These are phyloP conservation scores for Penstemon eatonii DNA, from an alignment of 257 asterid genomes.

Conservation along the genomic window DNA sequence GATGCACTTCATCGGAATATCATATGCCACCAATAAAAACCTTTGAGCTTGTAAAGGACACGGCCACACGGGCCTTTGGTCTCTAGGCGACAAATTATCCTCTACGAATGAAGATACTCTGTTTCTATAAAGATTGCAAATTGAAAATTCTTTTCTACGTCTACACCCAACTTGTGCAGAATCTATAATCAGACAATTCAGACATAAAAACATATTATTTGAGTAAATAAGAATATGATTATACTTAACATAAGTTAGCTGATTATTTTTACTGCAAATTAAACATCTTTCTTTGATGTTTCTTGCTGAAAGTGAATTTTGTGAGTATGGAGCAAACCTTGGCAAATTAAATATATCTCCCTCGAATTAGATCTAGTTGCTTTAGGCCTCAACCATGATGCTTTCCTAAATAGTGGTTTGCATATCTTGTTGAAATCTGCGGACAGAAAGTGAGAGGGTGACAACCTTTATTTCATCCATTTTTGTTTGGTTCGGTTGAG, in stretches of 20 bases:
- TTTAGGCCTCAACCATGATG: constrained; percentile 85
- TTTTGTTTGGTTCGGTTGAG: too few species aligned
- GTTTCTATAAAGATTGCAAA: constrained; percentile 16
- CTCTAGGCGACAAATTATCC: too few species aligned
- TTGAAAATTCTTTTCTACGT: not conserved
- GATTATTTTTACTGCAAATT: not conserved
- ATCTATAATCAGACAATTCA: not conserved
- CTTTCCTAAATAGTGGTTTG: constrained; percentile 68
- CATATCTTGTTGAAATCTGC: constrained; percentile 69
- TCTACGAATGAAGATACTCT: too few species aligned
- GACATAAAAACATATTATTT: too few species aligned
- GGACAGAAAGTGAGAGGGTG: not conserved
- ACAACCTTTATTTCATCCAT: not conserved
- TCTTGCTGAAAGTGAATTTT: not conserved
- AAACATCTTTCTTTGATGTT: not conserved
- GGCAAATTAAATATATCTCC: constrained; percentile 85
- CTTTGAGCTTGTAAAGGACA: too few species aligned
- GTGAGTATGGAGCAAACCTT: constrained; percentile 36
- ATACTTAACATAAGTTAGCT: too few species aligned
- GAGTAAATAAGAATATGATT: too few species aligned
- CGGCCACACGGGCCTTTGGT: too few species aligned
- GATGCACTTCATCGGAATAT: too few species aligned
- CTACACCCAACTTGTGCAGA: constrained; percentile 22
- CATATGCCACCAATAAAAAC: too few species aligned
- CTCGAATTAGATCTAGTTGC: constrained; percentile 82